Percentiles rank a stretch among this genome's conserved stretches.
Evolutionary conservation across 371 early-diverging fungal species (phyloP).

Genomic region (Smittium mucronatum): DNA sequence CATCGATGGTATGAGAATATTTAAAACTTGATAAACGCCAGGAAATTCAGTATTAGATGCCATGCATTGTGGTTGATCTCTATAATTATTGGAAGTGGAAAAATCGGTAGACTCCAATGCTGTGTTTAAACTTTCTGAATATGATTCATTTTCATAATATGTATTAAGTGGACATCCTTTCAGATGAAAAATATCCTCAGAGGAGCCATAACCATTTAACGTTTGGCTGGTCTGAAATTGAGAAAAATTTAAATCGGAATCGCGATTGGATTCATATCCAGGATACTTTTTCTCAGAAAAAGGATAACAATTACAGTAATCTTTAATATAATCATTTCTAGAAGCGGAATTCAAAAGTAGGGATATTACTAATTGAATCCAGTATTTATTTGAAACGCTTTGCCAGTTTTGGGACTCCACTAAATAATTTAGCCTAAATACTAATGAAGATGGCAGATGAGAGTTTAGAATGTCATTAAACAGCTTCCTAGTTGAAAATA

Average conservation of each 20-base stretch:
- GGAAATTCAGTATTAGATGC: background rate
- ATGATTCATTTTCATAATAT: too few relatives aligned
- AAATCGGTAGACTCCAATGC: background rate
- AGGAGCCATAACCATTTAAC: background rate
- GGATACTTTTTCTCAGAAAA: background rate
- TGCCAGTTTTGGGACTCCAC: slow-evolving; percentile 95
- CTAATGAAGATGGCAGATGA: slow-evolving; percentile 51
- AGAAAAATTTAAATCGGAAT: too few relatives aligned
- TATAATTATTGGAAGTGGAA: background rate
- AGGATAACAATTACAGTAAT: background rate
- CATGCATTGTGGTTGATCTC: background rate
- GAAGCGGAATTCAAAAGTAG: slow-evolving; percentile 58
- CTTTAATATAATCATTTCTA: background rate
- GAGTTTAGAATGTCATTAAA: slow-evolving; percentile 73
- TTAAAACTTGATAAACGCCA: background rate
- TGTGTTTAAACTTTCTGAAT: background rate
- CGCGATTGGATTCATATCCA: background rate
- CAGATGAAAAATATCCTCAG: background rate
- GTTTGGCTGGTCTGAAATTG: background rate
- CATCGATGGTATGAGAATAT: background rate
- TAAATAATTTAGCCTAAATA: slow-evolving; percentile 71
- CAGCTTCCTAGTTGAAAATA: slow-evolving; percentile 59
- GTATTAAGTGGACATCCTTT: background rate
- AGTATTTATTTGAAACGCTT: slow-evolving; percentile 63
- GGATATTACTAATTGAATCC: slow-evolving; percentile 85